Conservation (phyloP, 768 basidiomycete species). For the Agrocybe chaxingu region DNA sequence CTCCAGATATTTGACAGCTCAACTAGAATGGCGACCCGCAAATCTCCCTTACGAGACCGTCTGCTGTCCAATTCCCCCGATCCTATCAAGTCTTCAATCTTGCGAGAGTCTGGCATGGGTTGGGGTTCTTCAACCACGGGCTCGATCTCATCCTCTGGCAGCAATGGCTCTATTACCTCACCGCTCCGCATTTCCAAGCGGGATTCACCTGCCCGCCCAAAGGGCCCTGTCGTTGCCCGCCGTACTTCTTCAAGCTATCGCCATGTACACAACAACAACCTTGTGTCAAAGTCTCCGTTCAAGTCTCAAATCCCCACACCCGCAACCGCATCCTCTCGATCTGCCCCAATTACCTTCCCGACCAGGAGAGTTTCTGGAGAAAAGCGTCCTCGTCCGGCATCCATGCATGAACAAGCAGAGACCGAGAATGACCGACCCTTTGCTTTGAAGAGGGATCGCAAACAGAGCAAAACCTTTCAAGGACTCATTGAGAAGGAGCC, state of each 20-base stretch:
- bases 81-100: conserved; percentile 60
- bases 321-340: conserved; percentile 33
- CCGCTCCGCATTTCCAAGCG: conserved; percentile 77
- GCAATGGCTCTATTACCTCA: conserved; percentile 43
- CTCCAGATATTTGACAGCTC: background rate
- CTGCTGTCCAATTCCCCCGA: conserved; percentile 63
- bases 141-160: conserved; percentile 27
- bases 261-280: conserved; percentile 71
- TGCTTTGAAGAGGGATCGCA: conserved; percentile 65
- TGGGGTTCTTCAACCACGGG: conserved; percentile 46
- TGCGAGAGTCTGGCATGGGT: conserved; percentile 61
- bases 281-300: conserved; percentile 87
- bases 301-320: conserved; percentile 61
- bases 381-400: conserved; percentile 71
- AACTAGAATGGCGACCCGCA: conserved; percentile 31
- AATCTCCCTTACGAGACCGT: conserved; percentile 54
- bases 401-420: conserved; percentile 68
- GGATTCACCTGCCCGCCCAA: conserved; percentile 42
- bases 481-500: conserved; percentile 72
- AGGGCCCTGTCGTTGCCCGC: conserved; percentile 56
- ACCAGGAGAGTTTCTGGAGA: conserved; percentile 67
- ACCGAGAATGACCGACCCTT: conserved; percentile 69
- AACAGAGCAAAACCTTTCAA: conserved; percentile 73
- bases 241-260: conserved; percentile 77
- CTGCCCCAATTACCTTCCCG: conserved; percentile 30